phyloP scores from a whole-genome alignment of 2,329 filamentous ascomycete species.

The Arthrinium phaeospermum region DNA sequence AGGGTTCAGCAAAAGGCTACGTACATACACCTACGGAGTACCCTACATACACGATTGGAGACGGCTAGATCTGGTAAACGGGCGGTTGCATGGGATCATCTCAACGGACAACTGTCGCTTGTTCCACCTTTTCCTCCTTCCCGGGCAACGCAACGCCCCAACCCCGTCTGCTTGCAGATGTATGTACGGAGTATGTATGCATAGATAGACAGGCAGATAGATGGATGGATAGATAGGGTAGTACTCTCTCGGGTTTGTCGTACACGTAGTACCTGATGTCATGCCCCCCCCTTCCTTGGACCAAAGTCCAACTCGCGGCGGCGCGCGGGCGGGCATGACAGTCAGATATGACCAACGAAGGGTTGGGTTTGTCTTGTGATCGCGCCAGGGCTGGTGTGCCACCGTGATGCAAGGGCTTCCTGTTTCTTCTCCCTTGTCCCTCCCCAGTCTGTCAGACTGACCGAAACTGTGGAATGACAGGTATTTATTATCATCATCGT shows the following conservation, averaged over 20 bases:
- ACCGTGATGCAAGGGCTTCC: slow-evolving; percentile 2
- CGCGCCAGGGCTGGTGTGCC: not conserved
- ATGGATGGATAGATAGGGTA: not conserved
- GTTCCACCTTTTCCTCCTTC: not conserved
- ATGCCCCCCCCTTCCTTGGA: not conserved
- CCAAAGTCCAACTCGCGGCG: not conserved
- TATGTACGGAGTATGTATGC: not conserved
- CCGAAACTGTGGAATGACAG: not conserved
- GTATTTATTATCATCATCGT: too few relatives aligned
- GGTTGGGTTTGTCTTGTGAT: not conserved
- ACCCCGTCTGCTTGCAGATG: not conserved
- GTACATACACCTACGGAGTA: too few relatives aligned
- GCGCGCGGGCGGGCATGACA: not conserved
- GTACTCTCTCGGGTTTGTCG: too few relatives aligned
- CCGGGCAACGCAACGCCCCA: not conserved
- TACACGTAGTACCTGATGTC: not conserved
- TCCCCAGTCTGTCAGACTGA: not conserved
- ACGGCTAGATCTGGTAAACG: slow-evolving; percentile 10
- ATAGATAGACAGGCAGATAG: not conserved
- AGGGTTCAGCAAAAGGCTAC: not conserved
- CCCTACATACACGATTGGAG: not conserved
- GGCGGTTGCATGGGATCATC: slow-evolving; percentile 15
- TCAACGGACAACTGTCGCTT: slow-evolving; percentile 13
- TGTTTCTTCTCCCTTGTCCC: not conserved
- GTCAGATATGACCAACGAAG: not conserved